Evolutionary conservation across 768 basidiomycete species (phyloP).

Genomic region (Russula brevipes): DNA sequence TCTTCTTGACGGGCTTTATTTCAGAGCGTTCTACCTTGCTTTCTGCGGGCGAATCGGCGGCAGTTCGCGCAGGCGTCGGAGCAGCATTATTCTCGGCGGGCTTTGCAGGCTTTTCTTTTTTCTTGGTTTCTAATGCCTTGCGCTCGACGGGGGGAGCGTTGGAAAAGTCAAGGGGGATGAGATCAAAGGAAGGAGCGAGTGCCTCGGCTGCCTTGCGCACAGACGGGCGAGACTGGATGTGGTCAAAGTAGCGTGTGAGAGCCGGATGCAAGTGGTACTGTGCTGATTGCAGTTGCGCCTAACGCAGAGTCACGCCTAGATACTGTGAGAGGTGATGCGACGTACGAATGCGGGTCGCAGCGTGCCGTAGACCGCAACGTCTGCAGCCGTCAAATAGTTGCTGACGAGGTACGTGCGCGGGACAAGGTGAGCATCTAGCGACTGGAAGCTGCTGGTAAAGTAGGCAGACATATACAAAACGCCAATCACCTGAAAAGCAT

Average conservation of each 20-base stretch:
- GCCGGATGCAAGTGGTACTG: slow-evolving; percentile 77
- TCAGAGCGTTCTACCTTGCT: slow-evolving; percentile 48
- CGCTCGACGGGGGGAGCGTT: slow-evolving; percentile 71
- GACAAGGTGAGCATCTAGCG: slow-evolving; percentile 62
- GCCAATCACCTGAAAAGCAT: slow-evolving; percentile 44
- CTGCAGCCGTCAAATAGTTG: slow-evolving; percentile 83
- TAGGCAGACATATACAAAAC: neutral
- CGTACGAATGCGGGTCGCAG: slow-evolving; percentile 78
- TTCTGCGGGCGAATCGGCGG: slow-evolving; percentile 41
- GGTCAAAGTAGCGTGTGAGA: slow-evolving; percentile 91
- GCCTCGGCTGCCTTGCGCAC: slow-evolving; percentile 55
- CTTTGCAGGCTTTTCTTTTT: slow-evolving; percentile 59
- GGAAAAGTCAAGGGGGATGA: slow-evolving; percentile 66
- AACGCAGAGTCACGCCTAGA: slow-evolving; percentile 10
- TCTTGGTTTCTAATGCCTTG: slow-evolving; percentile 67
- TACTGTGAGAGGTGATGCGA: neutral
- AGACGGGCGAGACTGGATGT: slow-evolving; percentile 70
- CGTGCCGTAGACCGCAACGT: slow-evolving; percentile 86
- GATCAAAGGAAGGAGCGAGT: slow-evolving; percentile 47
- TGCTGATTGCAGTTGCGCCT: slow-evolving; percentile 67
- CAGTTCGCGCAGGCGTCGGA: slow-evolving; percentile 25
- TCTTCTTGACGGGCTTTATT: slow-evolving; percentile 36
- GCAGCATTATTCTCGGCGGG: slow-evolving; percentile 30
- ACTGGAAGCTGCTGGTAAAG: slow-evolving; percentile 38
- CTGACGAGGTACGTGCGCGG: slow-evolving; percentile 82